A percentile compares a stretch with the other conserved stretches of the same genome.
phyloP scores from a whole-genome alignment of 495 filamentous ascomycete species.

The Xylaria intraflava region DNA sequence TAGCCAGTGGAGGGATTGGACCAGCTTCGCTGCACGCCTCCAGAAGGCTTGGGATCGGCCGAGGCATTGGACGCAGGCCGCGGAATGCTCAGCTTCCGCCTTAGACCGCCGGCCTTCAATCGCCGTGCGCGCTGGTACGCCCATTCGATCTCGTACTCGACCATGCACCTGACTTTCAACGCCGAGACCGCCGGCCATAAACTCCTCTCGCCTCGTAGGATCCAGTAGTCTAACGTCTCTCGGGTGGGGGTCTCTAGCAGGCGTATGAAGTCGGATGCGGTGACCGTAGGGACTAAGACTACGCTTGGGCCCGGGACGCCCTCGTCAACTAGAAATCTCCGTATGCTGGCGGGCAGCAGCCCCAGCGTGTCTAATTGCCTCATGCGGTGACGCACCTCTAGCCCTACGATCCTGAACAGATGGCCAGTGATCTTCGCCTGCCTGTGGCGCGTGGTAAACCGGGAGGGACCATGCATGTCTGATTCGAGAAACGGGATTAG shows the following conservation, averaged over 20 bases:
- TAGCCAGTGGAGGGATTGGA: not conserved
- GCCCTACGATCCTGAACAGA: constrained; percentile 59
- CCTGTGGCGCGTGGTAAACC: constrained; percentile 49
- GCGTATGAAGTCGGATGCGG: constrained; percentile 60
- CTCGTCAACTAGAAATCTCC: constrained; percentile 81
- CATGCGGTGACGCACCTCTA: constrained; percentile 78
- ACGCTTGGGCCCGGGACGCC: constrained; percentile 72
- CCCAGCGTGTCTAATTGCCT: constrained; percentile 73
- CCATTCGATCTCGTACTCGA: constrained; percentile 80
- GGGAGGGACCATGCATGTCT: constrained; percentile 70
- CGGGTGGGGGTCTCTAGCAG: constrained; percentile 75
- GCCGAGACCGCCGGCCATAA: constrained; percentile 91
- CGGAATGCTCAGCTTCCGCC: constrained; percentile 33
- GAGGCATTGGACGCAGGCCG: not conserved
- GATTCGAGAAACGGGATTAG: constrained; percentile 77
- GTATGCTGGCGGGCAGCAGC: constrained; percentile 59
- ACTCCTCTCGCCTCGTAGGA: constrained; percentile 71
- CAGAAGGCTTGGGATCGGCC: not conserved
- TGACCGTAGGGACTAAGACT: constrained; percentile 77
- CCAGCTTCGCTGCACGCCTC: not conserved
- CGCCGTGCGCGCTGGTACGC: constrained; percentile 74
- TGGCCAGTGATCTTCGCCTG: constrained; percentile 53
- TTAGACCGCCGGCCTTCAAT: constrained; percentile 41
- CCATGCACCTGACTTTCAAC: constrained; percentile 72
- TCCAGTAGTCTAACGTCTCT: constrained; percentile 76